These are phyloP conservation scores for Lasiosphaeria miniovina DNA, from an alignment of 495 filamentous ascomycete genomes.

Conservation along the genomic window DNA sequence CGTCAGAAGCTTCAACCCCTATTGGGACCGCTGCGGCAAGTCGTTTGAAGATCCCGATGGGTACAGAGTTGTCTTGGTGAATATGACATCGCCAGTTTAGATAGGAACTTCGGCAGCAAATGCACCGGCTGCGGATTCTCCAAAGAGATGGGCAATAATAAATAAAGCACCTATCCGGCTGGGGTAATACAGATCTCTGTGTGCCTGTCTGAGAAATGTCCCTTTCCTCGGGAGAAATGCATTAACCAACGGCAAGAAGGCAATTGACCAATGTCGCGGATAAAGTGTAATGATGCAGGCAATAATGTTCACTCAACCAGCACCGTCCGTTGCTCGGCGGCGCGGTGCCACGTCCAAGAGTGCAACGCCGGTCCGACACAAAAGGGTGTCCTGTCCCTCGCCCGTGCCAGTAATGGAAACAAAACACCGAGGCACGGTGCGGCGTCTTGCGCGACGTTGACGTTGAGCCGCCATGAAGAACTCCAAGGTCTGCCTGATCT, in stretches of 20 bases:
- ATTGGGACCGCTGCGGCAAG: conserved; percentile 34
- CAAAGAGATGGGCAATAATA: too few relatives aligned
- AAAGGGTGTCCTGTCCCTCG: background rate
- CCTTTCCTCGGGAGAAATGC: too few relatives aligned
- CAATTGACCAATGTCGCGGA: background rate
- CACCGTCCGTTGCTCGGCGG: background rate
- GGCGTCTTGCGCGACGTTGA: background rate
- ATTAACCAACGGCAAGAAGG: too few relatives aligned
- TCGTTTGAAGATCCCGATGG: conserved; percentile 38
- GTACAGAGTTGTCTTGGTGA: conserved; percentile 34
- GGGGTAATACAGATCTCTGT: too few relatives aligned
- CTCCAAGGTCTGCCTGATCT: conserved; percentile 3
- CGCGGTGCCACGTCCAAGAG: too few relatives aligned
- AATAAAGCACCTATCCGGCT: too few relatives aligned
- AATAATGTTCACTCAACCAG: background rate
- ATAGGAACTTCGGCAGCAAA: too few relatives aligned
- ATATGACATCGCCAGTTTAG: conserved; percentile 26
- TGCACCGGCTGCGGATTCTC: too few relatives aligned
- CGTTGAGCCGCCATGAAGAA: conserved; percentile 10
- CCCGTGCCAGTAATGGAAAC: background rate
- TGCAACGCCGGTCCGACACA: background rate
- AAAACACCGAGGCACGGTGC: background rate
- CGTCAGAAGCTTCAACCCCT: conserved; percentile 32
- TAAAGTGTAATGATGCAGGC: background rate
- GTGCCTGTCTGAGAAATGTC: too few relatives aligned